Evolutionary conservation across 805 yeast species (phyloP).

Genomic region (Kodamaea hsintzibuensis): DNA sequence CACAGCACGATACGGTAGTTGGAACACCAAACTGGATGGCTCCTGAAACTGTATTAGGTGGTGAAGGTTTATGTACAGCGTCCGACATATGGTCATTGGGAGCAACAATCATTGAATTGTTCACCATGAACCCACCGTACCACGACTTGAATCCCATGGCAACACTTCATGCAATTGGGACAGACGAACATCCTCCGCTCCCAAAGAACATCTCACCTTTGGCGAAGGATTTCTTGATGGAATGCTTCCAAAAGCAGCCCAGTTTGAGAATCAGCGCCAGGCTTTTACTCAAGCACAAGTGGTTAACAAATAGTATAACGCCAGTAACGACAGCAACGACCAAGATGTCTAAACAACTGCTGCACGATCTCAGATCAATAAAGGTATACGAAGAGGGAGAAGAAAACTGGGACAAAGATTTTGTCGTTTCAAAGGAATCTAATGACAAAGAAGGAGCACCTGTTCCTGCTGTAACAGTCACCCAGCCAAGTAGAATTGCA

Average conservation of each 20-base stretch:
- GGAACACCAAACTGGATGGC: conserved; percentile 99
- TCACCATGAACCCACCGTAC: conserved; percentile 87
- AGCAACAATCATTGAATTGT: conserved; percentile 86
- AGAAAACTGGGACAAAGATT: conserved; percentile 39
- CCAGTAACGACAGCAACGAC: not conserved
- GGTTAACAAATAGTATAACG: conserved; percentile 42
- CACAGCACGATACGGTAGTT: conserved; percentile 46
- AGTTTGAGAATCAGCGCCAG: conserved; percentile 55
- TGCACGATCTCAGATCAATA: conserved; percentile 21
- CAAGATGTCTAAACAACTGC: not conserved
- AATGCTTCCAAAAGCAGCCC: conserved; percentile 75
- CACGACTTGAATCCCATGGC: conserved; percentile 74
- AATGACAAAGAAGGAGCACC: not conserved
- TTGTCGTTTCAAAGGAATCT: conserved; percentile 16
- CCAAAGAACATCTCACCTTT: conserved; percentile 51
- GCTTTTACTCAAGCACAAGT: conserved; percentile 56
- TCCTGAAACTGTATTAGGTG: conserved; percentile 83
- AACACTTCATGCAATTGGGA: conserved; percentile 80
- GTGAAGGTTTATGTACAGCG: conserved; percentile 80
- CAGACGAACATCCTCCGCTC: conserved; percentile 68
- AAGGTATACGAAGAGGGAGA: conserved; percentile 30
- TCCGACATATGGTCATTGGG: conserved; percentile 95
- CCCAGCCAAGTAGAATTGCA: not conserved
- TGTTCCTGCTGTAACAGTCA: not conserved
- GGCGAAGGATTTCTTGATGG: conserved; percentile 57